These are phyloP conservation scores for Psilocybe mexicana DNA, from an alignment of 1,284 basidiomycete genomes.

Conservation along the genomic window DNA sequence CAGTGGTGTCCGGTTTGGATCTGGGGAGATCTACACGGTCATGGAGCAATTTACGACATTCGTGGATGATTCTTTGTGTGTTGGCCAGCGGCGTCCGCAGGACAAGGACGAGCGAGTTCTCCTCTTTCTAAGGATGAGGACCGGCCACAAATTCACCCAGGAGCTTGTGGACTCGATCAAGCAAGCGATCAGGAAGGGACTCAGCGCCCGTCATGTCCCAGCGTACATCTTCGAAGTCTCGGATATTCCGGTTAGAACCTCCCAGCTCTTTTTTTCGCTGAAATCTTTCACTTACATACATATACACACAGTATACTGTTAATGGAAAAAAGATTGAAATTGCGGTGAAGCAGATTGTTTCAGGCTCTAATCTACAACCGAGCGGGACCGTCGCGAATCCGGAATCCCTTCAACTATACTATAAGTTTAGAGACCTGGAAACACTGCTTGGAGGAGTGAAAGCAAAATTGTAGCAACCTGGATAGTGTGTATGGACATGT, in stretches of 20 bases:
- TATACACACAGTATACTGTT: conserved; percentile 55
- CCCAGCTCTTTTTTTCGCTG: background rate
- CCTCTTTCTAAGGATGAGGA: conserved; percentile 78
- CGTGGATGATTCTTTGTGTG: conserved; percentile 77
- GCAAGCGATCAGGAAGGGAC: conserved; percentile 58
- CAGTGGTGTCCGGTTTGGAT: conserved; percentile 87
- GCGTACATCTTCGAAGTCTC: conserved; percentile 58
- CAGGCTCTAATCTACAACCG: conserved; percentile 57
- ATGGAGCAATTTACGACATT: conserved; percentile 60
- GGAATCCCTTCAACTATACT: conserved; percentile 59
- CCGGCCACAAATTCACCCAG: conserved; percentile 49
- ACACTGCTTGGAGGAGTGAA: conserved; percentile 21
- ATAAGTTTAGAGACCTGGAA: conserved; percentile 52
- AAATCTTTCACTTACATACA: background rate
- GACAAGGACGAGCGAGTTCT: conserved; percentile 84
- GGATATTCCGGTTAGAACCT: conserved; percentile 58
- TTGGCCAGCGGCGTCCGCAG: conserved; percentile 76
- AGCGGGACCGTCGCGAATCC: conserved; percentile 74
- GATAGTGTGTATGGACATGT: background rate
- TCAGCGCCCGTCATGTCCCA: conserved; percentile 79
- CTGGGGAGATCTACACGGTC: conserved; percentile 83
- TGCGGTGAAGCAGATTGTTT: conserved; percentile 72
- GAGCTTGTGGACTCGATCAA: conserved; percentile 55
- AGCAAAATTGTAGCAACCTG: conserved; percentile 24
- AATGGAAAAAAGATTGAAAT: conserved; percentile 78